phyloP scores from a whole-genome alignment of 2,329 filamentous ascomycete genomes.

The Aspergillus carbonarius region DNA sequence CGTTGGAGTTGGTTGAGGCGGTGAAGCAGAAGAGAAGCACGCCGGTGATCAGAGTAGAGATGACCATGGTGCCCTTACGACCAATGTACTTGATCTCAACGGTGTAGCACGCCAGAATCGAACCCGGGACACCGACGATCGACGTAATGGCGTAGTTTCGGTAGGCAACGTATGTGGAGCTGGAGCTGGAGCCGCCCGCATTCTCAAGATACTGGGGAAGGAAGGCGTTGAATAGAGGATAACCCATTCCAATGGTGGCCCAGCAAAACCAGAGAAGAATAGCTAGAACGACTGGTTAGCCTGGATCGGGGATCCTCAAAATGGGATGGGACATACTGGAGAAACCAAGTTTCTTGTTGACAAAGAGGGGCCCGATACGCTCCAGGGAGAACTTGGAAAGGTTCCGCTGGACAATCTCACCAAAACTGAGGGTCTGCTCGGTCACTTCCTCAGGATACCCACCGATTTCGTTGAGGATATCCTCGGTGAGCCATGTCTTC shows the following conservation, averaged over 20 bases:
- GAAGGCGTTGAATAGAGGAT: conserved; percentile 86
- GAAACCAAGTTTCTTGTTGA: conserved; percentile 47
- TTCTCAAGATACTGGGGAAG: conserved; percentile 80
- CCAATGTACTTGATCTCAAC: conserved; percentile 67
- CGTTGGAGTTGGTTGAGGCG: conserved; percentile 46
- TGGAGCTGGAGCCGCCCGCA: conserved; percentile 43
- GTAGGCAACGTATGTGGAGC: conserved; percentile 54
- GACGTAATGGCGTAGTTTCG: conserved; percentile 81
- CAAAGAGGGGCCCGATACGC: conserved; percentile 65
- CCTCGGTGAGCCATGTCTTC: conserved; percentile 74
- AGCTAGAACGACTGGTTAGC: conserved; percentile 27
- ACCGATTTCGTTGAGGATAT: conserved; percentile 59
- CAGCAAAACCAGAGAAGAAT: conserved; percentile 72
- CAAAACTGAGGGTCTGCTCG: conserved; percentile 41
- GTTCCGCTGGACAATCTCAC: conserved; percentile 58
- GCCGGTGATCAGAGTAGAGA: conserved; percentile 52
- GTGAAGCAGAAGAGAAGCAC: conserved; percentile 59
- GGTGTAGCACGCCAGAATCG: conserved; percentile 69
- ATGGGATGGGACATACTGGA: conserved; percentile 50
- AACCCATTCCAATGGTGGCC: conserved; percentile 80
- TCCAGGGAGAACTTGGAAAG: conserved; percentile 66
- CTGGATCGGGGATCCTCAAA: conserved; percentile 45
- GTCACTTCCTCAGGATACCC: conserved; percentile 47
- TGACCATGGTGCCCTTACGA: conserved; percentile 57
- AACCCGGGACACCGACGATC: conserved; percentile 73